Evolutionary conservation across 106 monocot genomes (phyloP).

Genomic region (Apostasia ramifera): DNA sequence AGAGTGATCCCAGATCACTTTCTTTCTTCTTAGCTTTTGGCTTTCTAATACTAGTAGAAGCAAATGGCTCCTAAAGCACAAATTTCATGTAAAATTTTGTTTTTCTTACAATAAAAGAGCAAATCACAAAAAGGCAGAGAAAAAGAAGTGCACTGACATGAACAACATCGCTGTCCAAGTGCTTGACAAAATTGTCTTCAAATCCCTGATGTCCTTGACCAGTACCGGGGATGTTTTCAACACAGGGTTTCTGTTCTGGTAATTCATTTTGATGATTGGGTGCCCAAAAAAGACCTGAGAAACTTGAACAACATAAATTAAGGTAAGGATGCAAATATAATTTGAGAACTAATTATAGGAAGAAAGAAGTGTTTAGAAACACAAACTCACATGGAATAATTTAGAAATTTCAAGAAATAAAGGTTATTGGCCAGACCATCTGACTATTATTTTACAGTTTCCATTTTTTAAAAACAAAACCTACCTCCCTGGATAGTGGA

Average conservation of each 20-base stretch:
- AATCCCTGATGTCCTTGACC: slow-evolving; percentile 17
- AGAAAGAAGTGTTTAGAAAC: too few relatives aligned
- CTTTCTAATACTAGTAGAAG: slow-evolving; percentile 48
- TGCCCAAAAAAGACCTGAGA: slow-evolving; percentile 68
- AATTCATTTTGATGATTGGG: slow-evolving; percentile 26
- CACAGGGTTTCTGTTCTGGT: slow-evolving; percentile 44
- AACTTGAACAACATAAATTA: slow-evolving; percentile 53
- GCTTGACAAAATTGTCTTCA: slow-evolving; percentile 18
- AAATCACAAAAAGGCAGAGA: not conserved
- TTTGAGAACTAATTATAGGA: not conserved
- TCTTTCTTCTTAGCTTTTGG: slow-evolving; percentile 80
- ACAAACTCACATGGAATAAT: too few relatives aligned
- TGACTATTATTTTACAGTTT: too few relatives aligned
- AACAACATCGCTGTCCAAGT: slow-evolving; percentile 23
- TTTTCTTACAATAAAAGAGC: slow-evolving; percentile 4
- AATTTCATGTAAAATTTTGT: slow-evolving; percentile 1
- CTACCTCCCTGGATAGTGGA: too few relatives aligned
- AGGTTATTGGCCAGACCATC: too few relatives aligned
- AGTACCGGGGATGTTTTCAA: slow-evolving; percentile 24
- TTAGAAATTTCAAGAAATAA: too few relatives aligned
- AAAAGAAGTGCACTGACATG: slow-evolving; percentile 35
- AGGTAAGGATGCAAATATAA: slow-evolving; percentile 23
- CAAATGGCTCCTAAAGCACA: slow-evolving; percentile 33
- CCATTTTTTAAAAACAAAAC: too few relatives aligned
- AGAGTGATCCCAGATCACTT: slow-evolving; percentile 22